A percentile compares a stretch with the other conserved stretches of the same genome.
phyloP scores from a whole-genome alignment of 192 early-diverging fungal species.

The Umbelopsis isabellina region DNA sequence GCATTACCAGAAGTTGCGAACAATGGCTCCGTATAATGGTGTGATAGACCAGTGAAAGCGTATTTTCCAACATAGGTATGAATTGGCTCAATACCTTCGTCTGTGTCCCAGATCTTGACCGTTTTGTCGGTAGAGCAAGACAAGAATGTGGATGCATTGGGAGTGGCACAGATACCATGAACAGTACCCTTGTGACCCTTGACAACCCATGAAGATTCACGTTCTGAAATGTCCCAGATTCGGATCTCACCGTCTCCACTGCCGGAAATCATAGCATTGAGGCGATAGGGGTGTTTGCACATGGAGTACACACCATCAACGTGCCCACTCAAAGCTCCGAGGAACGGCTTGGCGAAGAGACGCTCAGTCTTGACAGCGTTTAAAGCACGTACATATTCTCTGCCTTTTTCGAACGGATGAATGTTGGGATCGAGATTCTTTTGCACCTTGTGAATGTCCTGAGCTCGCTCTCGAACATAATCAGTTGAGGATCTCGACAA shows the following conservation, averaged over 20 bases:
- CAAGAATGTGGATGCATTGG: constrained; percentile 71
- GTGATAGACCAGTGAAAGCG: constrained; percentile 85
- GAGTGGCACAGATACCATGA: constrained; percentile 78
- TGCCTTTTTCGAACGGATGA: constrained; percentile 93
- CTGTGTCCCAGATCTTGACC: constrained; percentile 90
- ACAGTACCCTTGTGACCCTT: constrained; percentile 86
- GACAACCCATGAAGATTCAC: constrained; percentile 77
- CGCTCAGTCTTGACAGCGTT: constrained; percentile 93
- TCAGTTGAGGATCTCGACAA: constrained; percentile 82
- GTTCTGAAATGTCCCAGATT: constrained; percentile 84
- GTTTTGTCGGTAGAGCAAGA: constrained; percentile 95
- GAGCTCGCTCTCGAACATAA: constrained; percentile 77
- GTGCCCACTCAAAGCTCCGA: constrained; percentile 88
- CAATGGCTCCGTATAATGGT: constrained; percentile 80
- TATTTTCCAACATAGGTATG: constrained; percentile 80
- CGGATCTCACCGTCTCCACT: constrained; percentile 96
- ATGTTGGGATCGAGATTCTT: constrained; percentile 88
- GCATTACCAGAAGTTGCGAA: constrained; percentile 91
- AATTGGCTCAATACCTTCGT: constrained; percentile 55
- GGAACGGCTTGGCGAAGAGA: constrained; percentile 97
- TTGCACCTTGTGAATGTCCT: constrained; percentile 86
- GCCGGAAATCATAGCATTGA: constrained; percentile 85
- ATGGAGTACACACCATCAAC: constrained; percentile 95
- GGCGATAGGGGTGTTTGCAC: constrained; percentile 89
- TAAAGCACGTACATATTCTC: constrained; percentile 95